phyloP scores from a whole-genome alignment of 2,329 filamentous ascomycete species.

The Fusarium sp. region DNA sequence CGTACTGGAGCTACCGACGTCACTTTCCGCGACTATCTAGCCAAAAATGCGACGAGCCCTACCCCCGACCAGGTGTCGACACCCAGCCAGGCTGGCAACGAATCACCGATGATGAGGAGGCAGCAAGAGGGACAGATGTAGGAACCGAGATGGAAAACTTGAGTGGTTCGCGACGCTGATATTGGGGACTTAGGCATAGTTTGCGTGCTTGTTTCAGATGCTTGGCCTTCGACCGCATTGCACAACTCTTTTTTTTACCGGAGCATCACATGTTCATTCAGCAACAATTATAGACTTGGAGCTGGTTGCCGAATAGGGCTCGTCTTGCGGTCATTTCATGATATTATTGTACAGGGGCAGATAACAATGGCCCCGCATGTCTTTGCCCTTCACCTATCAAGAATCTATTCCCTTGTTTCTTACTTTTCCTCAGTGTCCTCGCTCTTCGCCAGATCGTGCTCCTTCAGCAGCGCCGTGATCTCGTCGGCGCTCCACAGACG shows the following conservation, averaged over 20 bases:
- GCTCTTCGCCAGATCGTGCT: constrained; percentile 92
- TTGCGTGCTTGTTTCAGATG: constrained; percentile 22
- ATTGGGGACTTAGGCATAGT: constrained; percentile 39
- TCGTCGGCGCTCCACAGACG: constrained; percentile 97
- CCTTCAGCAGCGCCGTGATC: constrained; percentile 91
- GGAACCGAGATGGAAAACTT: constrained; percentile 50
- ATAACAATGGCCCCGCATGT: constrained; percentile 36
- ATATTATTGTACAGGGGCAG: constrained; percentile 47
- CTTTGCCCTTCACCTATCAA: constrained; percentile 43
- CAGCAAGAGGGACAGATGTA: constrained; percentile 49
- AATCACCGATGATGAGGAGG: constrained; percentile 64
- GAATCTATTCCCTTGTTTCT: constrained; percentile 39
- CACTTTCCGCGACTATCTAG: constrained; percentile 68
- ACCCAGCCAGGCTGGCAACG: constrained; percentile 51
- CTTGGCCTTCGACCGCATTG: constrained; percentile 18
- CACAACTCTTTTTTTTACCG: constrained; percentile 16
- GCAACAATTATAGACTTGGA: constrained; percentile 22
- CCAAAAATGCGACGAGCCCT: constrained; percentile 64
- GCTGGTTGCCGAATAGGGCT: constrained; percentile 20
- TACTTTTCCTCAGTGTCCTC: constrained; percentile 76
- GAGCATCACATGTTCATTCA: neutral
- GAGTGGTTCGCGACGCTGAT: constrained; percentile 41
- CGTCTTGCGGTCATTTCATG: constrained; percentile 43
- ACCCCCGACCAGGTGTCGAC: constrained; percentile 57
- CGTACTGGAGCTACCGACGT: constrained; percentile 72